Percentiles rank a stretch among this genome's conserved stretches.
These are phyloP conservation scores for Venturia oleaginea DNA, from an alignment of 2,329 filamentous ascomycete species.

Conservation along the genomic window DNA sequence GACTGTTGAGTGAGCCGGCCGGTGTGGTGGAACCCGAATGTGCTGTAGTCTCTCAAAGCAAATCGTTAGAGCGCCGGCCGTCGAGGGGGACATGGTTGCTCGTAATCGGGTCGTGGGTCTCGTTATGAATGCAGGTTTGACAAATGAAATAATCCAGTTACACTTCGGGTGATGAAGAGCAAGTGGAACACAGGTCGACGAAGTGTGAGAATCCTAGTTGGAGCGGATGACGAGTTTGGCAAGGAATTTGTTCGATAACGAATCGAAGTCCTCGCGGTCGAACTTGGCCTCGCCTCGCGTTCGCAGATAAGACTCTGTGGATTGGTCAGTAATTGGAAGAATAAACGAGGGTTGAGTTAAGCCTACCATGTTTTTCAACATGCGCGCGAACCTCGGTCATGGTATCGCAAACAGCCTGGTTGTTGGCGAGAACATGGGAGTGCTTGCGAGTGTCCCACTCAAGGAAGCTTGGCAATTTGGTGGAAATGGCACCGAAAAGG, in stretches of 20 bases:
- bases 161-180: neutral
- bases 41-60: neutral
- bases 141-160: neutral
- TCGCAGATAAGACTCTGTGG: conserved; percentile 75
- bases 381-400: conserved; percentile 93
- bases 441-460: conserved; percentile 94
- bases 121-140: conserved; percentile 4
- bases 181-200: neutral
- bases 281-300: conserved; percentile 73
- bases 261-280: conserved; percentile 88
- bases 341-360: neutral
- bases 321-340: conserved; percentile 9
- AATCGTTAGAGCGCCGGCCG: conserved; percentile 2
- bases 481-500: conserved; percentile 94
- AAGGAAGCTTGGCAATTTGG: conserved; percentile 84
- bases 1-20: neutral
- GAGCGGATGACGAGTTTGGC: conserved; percentile 93
- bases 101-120: conserved; percentile 8
- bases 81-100: neutral
- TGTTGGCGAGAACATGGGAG: conserved; percentile 82
- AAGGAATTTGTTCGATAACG: conserved; percentile 91
- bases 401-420: conserved; percentile 83
- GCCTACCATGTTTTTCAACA: conserved; percentile 86
- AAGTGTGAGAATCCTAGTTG: conserved; percentile 38
- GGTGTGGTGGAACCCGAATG: neutral